Evolutionary conservation across 2,329 filamentous ascomycete species (phyloP).

Genomic region (Emergomyces pasteurianus): DNA sequence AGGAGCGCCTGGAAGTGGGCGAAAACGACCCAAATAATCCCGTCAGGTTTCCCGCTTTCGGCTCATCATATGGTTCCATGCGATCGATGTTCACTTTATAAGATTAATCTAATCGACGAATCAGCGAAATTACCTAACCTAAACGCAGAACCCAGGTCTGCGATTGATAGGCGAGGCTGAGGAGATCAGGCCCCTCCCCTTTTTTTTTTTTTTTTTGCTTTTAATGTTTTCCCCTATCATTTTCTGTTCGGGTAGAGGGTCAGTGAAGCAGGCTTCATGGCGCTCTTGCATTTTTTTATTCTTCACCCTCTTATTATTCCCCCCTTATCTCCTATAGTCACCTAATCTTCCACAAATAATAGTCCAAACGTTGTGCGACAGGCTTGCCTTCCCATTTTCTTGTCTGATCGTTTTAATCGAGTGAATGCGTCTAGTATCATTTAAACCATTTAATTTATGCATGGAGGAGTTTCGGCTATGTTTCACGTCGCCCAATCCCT

Average conservation of each 20-base stretch:
- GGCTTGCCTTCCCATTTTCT: not conserved
- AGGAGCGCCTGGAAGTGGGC: constrained; percentile 13
- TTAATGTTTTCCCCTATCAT: not conserved
- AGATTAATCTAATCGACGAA: too few relatives aligned
- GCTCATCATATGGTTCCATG: not conserved
- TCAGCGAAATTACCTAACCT: not conserved
- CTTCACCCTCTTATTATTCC: not conserved
- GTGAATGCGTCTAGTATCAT: not conserved
- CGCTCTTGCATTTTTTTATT: not conserved
- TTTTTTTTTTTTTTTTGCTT: too few relatives aligned
- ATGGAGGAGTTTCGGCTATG: not conserved
- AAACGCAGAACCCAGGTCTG: not conserved
- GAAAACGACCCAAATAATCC: constrained; percentile 23
- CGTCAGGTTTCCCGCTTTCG: not conserved
- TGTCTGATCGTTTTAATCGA: not conserved
- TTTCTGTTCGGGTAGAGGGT: not conserved
- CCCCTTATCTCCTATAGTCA: not conserved
- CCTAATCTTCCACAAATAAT: not conserved
- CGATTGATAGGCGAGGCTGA: not conserved
- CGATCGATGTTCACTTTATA: too few relatives aligned
- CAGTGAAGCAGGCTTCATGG: not conserved
- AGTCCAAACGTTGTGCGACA: not conserved
- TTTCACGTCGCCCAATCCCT: too few relatives aligned
- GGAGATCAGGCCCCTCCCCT: not conserved
- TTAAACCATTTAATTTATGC: not conserved